Evolutionary conservation across 148 eudicot species (phyloP), one percentile per base, ranked within the genome.

Genomic region (Vaccinium darrowii): DNA sequence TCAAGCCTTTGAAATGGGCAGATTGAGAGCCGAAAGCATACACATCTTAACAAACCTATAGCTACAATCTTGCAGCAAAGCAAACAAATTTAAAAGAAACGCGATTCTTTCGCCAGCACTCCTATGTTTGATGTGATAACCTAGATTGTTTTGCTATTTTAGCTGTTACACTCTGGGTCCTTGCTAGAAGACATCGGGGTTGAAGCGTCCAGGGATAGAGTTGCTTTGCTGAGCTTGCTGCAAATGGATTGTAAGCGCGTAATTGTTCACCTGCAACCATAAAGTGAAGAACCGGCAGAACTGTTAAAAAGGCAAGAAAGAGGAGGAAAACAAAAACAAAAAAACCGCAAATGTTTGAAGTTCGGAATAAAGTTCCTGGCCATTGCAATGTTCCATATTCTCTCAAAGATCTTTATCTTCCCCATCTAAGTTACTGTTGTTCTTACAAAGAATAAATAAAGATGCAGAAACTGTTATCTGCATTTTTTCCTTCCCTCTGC

Each of bases 161-260:
- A 19, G 19, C 80, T 49, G 80, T 49, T 11, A 52, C 9, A n/a
- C 12, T 81, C 60, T 53, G 4, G 49, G 39, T 54, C 23, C 75
- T 49, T n/a, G 83, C 87, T 87, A 94, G 93, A 92, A 94, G 73
- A 91, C 81, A 76, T 94, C 97, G 0, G 93, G 94, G 83, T 91
- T 90, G 83, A 87, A 92, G 71, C 90, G 92, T 58, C 95, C 98
- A 67, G 91, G 90, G 27, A 92, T 87, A 9, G 94, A 89, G 86
- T 80, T 95, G 92, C 86, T 90, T 79, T 88, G 93, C 86, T 93
- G 93, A 56, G 98, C 95, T 83, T 91, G 95, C 72, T 88, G 89
- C 86, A 95, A 88, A 85, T 93, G 97, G 92, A 93, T 86, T 25
- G 84, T 84, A 87, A 93, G 82, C 6, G 98, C 92, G 78, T 95